Conservation (phyloP, 768 basidiomycete species). For the Mycena metata region DNA sequence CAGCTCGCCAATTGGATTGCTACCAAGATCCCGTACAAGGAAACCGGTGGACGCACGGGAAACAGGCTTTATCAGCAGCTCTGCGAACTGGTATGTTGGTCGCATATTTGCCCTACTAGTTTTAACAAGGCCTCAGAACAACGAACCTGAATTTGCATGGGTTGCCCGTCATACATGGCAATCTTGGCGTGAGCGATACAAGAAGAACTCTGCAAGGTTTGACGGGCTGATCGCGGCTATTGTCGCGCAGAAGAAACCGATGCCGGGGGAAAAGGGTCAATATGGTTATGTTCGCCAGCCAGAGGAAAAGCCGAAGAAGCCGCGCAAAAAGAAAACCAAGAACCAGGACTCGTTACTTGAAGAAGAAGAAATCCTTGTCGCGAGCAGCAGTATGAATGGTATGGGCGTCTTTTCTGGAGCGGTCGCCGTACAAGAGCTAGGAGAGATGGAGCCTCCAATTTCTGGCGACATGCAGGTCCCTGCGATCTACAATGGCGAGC, state of each 20-base stretch:
- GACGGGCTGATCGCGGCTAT: slow-evolving; percentile 74
- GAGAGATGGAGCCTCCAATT: slow-evolving; percentile 22
- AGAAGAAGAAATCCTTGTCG: slow-evolving; percentile 43
- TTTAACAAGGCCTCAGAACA: slow-evolving; percentile 54
- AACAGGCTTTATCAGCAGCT: slow-evolving; percentile 88
- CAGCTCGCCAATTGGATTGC: slow-evolving; percentile 86
- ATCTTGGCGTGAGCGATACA: slow-evolving; percentile 91
- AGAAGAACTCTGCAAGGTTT: slow-evolving; percentile 81
- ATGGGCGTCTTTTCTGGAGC: slow-evolving; percentile 32
- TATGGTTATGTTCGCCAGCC: slow-evolving; percentile 85
- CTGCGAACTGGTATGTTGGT: slow-evolving; percentile 70
- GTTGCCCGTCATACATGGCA: slow-evolving; percentile 90
- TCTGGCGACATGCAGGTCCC: slow-evolving; percentile 31
- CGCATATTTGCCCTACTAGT: slow-evolving; percentile 4
- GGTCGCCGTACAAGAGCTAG: slow-evolving; percentile 34
- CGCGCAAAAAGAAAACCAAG: slow-evolving; percentile 62
- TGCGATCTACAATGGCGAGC: slow-evolving; percentile 34
- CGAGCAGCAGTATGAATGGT: slow-evolving; percentile 21
- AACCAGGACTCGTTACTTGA: slow-evolving; percentile 43
- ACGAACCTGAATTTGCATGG: slow-evolving; percentile 83
- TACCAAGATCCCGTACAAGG: slow-evolving; percentile 85
- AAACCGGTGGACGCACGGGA: slow-evolving; percentile 85
- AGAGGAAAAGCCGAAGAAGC: slow-evolving; percentile 76
- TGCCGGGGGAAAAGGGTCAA: slow-evolving; percentile 82
- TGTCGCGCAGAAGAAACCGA: slow-evolving; percentile 78